Base-by-base conservation (phyloP, 495 filamentous ascomycete species). In the Aspergillus heteromorphus region DNA sequence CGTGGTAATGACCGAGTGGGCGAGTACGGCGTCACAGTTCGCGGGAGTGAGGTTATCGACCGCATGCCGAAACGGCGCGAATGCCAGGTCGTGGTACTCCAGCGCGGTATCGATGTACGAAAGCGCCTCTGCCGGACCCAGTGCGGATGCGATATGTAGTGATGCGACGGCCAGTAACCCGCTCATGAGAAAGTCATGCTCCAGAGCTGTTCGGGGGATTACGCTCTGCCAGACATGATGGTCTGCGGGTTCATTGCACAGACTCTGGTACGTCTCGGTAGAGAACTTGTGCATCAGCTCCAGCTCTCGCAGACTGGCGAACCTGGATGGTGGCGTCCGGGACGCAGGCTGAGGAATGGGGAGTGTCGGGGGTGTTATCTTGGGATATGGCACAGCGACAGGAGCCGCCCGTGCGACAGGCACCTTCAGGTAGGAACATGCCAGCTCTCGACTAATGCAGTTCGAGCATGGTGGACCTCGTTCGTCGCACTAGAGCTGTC, bases 161-260 rank as follows among this genome's bases (percentile, higher is more conserved):
- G 79, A 73, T 4, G 76, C 77, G 16, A 83, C 53, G 11, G 78
- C 75, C 29, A 85, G 66, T 10, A 85, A 72, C 34, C 79, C 73
- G 34, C 75, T 73, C 73, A 83, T 77, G 19, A 83, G 68, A 57
- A 80, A 83, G 49, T 77, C 73, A 57, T 79, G 72, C 19, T 60
- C 49, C 1, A 83, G 64, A 2, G 75, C 82, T 40, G 76, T 62
- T 10, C 71, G 70, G 4, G 79, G 78, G 19, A 82, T 67, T 48
- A 72, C 63, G 10, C 64, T 58, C 48, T 72, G 67, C 72, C 72
- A 75, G 10, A 59, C 58, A 23, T 69, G 53, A 25, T 61, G 59
- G 42, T 67, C 66, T 0, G 65, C 54, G 1, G 63, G 23, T 10
- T 61, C 45, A 9, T 62, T 67, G 50, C 65, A 68, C 9, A 73